Base-by-base conservation (phyloP, 2,329 filamentous ascomycete genomes). In the Elsinoe ampelina region DNA sequence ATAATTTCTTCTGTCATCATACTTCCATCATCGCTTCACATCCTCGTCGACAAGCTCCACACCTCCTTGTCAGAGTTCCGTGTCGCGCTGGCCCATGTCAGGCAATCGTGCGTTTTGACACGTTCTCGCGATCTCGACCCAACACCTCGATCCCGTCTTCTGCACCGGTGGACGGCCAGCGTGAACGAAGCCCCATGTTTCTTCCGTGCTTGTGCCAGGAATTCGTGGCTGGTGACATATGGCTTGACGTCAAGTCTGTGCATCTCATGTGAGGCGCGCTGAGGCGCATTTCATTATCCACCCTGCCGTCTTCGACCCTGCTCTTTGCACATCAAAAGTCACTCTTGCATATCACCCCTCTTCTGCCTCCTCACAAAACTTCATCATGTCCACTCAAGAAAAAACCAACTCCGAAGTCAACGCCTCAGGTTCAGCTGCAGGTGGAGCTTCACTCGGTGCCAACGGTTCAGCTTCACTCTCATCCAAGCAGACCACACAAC, bases 401-500 rank as follows among this genome's bases (percentile, higher is more conserved):
- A 22, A 32, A 20, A 20, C 22, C 12, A 34, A 55, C 13, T 36
- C 50, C 17, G 30, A 55, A 45, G 6, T 48, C 13, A 45, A 56
- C 54, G 54, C 54, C 20, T 45, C 54, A 30, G 52, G 36, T 17
- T 45, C 36, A 32, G 54, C 41, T 47, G 20, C 39, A 19, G 54
- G 41, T 11, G 42, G 42, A 38, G 54, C 54, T 12, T 45, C 39
- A 42, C 38, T 45, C n/a, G 39, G 38, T 35, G 54, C 42, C n/a
- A 45, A 45, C 39, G 54, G 54, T 22, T 47, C 39, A 22, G 54
- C 39, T 48, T 56, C 54, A 30, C 26, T 56, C 10, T 59, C 58
- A 10, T 17, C 17, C 22, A 59, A 59, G 55, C 54, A 59, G 32
- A 57, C 59, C 20, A 35, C 50, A 11, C 58, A 61, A 63, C 77